These are phyloP conservation scores for Pittosporum tobira DNA, from an alignment of 129 eudicot species.

Conservation along the genomic window DNA sequence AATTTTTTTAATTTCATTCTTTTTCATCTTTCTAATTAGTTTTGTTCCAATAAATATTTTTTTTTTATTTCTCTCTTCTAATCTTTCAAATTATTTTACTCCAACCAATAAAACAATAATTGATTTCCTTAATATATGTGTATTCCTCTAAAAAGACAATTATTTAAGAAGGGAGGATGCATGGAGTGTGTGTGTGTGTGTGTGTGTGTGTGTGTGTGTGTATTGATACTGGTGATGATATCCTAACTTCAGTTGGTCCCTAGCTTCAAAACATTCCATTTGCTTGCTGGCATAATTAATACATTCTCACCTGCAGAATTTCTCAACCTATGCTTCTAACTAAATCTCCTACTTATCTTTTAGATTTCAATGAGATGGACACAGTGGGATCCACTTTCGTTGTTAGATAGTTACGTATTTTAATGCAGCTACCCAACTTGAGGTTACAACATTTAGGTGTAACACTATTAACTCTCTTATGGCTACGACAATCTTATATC, in stretches of 20 bases:
- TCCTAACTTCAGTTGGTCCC: conserved; percentile 15
- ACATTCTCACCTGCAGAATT: not conserved
- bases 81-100: too few species aligned
- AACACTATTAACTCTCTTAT: not conserved
- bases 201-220: too few species aligned
- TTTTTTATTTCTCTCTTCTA: too few species aligned
- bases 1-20: too few species aligned
- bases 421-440: conserved; percentile 11
- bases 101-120: too few species aligned
- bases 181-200: too few species aligned
- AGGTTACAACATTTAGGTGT: not conserved
- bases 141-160: too few species aligned
- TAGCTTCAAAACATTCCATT: conserved; percentile 16
- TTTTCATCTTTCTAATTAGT: too few species aligned
- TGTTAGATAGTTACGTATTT: not conserved
- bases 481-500: not conserved
- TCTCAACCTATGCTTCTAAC: not conserved
- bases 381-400: not conserved
- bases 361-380: not conserved
- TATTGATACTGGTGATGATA: too few species aligned
- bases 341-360: not conserved
- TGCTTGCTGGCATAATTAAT: not conserved
- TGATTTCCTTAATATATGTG: too few species aligned
- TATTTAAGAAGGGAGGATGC: too few species aligned
- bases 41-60: too few species aligned